Conservation (phyloP, 306 rosid species). For the Morella rubra region DNA sequence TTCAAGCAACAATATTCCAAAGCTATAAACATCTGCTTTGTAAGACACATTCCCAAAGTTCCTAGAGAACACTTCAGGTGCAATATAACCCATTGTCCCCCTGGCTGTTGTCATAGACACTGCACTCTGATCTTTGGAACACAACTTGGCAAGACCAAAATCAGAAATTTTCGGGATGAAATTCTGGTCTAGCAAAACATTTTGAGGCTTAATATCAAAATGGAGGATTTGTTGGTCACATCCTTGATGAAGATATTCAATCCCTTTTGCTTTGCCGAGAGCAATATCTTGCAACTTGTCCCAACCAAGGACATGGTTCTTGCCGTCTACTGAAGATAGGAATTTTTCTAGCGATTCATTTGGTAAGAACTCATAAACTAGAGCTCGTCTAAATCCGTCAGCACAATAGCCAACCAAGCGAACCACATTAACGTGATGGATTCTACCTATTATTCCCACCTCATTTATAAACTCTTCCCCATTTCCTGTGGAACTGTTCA, state of each 20-base stretch:
- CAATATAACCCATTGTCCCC: conserved; percentile 42
- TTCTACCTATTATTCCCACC: conserved; percentile 36
- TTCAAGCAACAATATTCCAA: conserved; percentile 37
- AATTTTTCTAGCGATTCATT: conserved; percentile 39
- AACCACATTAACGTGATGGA: conserved; percentile 40
- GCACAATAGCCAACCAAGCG: conserved; percentile 40
- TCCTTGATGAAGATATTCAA: conserved; percentile 39
- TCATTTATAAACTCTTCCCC: conserved; percentile 47
- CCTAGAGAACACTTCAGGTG: conserved; percentile 37
- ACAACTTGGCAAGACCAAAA: conserved; percentile 41
- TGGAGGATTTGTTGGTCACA: too few relatives aligned
- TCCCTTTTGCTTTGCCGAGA: conserved; percentile 33
- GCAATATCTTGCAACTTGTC: conserved; percentile 33
- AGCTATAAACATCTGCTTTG: conserved; percentile 39
- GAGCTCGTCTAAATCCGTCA: conserved; percentile 28
- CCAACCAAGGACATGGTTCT: conserved; percentile 34
- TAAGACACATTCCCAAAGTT: conserved; percentile 37
- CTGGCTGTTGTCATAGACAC: conserved; percentile 23
- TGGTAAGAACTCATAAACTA: conserved; percentile 33
- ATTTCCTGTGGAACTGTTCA: conserved; percentile 21
- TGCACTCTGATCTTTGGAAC: conserved; percentile 27
- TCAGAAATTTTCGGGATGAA: conserved; percentile 41
- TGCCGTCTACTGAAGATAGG: conserved; percentile 21
- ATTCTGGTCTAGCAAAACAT: conserved; percentile 13
- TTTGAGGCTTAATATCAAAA: too few relatives aligned